phyloP scores from a whole-genome alignment of 345 rosid genomes.

The Psidium guajava region DNA sequence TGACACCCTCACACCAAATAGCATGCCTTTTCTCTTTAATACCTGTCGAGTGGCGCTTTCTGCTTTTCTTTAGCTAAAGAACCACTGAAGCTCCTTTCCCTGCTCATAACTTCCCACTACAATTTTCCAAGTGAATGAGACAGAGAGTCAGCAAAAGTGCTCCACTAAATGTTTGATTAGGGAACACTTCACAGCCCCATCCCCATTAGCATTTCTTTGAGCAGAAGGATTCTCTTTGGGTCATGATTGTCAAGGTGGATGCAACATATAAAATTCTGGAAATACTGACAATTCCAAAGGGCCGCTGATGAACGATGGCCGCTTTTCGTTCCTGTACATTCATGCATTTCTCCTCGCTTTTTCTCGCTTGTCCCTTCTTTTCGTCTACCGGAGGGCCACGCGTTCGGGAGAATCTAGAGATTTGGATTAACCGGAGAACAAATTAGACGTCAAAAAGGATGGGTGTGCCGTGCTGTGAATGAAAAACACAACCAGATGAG shows the following conservation, averaged over 20 bases:
- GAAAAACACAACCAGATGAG: not conserved
- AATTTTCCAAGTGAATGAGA: not conserved
- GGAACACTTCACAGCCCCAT: not conserved
- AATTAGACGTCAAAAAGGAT: not conserved
- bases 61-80: not conserved
- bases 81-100: not conserved
- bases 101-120: not conserved
- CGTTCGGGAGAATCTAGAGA: not conserved
- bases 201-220: slow-evolving; percentile 2
- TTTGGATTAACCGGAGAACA: not conserved
- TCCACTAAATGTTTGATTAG: not conserved
- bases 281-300: not conserved
- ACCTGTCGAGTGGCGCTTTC: not conserved
- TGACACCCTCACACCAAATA: not conserved
- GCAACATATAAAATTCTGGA: not conserved
- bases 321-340: not conserved
- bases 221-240: slow-evolving; percentile 6
- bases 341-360: not conserved
- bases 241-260: not conserved
- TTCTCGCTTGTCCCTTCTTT: not conserved
- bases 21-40: not conserved
- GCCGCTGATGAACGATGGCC: not conserved
- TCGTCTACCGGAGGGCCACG: not conserved
- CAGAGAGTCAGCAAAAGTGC: not conserved
- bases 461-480: not conserved